A percentile compares a stretch with the other conserved stretches of the same genome.
phyloP scores from a whole-genome alignment of 768 basidiomycete genomes.

The Lactifluus pinguis region DNA sequence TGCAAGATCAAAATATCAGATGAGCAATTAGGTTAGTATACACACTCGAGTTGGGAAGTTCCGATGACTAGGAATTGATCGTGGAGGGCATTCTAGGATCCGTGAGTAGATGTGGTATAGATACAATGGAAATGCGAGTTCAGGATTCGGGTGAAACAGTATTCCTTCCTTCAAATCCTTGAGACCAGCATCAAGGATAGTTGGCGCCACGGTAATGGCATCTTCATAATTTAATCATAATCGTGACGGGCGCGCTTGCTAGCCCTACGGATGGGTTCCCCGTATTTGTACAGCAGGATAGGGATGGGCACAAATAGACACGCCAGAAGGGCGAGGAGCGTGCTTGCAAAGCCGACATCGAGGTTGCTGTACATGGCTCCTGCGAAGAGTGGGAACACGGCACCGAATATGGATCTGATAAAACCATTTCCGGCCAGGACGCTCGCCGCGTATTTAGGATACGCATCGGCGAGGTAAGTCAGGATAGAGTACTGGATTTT shows the following conservation, averaged over 20 bases:
- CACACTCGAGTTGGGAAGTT: neutral
- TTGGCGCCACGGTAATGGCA: neutral
- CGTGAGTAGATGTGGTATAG: neutral
- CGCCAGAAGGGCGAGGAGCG: slow-evolving; percentile 23
- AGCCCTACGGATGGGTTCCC: slow-evolving; percentile 13
- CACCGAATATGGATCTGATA: slow-evolving; percentile 25
- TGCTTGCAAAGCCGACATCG: slow-evolving; percentile 23
- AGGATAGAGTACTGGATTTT: slow-evolving; percentile 17
- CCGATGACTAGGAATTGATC: neutral
- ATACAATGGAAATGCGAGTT: neutral
- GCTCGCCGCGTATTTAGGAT: slow-evolving; percentile 26
- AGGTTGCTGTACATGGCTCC: slow-evolving; percentile 22
- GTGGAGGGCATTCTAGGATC: neutral
- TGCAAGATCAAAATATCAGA: neutral
- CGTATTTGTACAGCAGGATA: slow-evolving; percentile 15
- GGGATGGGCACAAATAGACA: slow-evolving; percentile 23
- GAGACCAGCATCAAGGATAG: too few relatives aligned
- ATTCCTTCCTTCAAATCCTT: too few relatives aligned
- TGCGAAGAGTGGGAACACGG: slow-evolving; percentile 18
- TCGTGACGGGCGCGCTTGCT: slow-evolving; percentile 20
- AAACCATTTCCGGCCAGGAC: slow-evolving; percentile 30
- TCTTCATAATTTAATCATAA: neutral
- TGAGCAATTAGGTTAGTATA: too few relatives aligned
- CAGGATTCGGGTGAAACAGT: neutral
- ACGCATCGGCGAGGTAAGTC: slow-evolving; percentile 28